Evolutionary conservation across 371 early-diverging fungal genomes (phyloP).

Genomic region (Mucor irregularis): DNA sequence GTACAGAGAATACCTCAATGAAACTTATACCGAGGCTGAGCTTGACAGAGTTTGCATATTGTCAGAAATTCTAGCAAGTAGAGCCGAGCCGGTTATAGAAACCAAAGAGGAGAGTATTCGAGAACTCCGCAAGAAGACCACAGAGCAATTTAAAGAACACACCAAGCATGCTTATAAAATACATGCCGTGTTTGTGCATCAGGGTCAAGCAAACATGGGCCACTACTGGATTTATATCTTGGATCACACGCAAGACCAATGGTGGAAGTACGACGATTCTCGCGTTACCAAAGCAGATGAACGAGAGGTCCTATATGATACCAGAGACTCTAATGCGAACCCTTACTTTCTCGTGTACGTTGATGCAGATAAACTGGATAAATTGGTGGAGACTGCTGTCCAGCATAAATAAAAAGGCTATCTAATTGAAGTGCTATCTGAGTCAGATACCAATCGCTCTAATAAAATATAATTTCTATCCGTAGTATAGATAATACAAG

Average conservation of each 20-base stretch:
- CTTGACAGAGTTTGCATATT: no score
- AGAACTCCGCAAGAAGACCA: conserved; percentile 20
- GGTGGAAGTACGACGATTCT: conserved; percentile 88
- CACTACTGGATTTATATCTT: conserved; percentile 90
- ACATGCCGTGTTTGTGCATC: conserved; percentile 75
- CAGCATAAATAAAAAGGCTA: no score
- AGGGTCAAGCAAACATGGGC: conserved; percentile 78
- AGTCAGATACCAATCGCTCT: no score
- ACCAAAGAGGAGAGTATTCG: conserved; percentile 10
- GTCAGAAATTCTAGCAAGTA: conserved; percentile 18
- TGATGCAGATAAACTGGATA: conserved; percentile 27
- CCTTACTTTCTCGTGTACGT: conserved; percentile 72
- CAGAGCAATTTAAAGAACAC: conserved; percentile 40
- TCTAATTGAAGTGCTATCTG: no score
- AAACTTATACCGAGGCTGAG: no score
- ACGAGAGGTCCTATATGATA: conserved; percentile 55
- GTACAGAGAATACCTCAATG: no score
- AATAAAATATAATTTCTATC: no score
- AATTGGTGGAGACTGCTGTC: conserved; percentile 30
- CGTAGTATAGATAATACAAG: no score
- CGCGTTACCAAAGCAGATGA: conserved; percentile 61
- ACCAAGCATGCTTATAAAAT: conserved; percentile 50
- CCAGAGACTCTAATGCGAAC: conserved; percentile 59
- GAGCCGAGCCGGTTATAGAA: conserved; percentile 20
- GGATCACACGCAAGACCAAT: conserved; percentile 63